These are phyloP conservation scores for Persicaria maculosa DNA, from an alignment of 148 eudicot species.

Conservation along the genomic window DNA sequence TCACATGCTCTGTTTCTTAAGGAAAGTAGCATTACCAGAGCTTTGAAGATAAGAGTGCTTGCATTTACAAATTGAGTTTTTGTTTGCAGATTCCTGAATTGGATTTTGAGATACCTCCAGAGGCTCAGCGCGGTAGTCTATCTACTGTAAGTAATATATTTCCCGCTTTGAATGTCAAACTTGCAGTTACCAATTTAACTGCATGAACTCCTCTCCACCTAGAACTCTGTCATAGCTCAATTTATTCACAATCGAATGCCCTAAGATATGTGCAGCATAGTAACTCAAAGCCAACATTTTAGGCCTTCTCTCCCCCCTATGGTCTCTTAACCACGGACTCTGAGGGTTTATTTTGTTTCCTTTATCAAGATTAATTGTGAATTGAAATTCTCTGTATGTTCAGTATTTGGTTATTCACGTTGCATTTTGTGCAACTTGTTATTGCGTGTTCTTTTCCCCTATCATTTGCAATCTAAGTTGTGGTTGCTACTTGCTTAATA, in stretches of 20 bases:
- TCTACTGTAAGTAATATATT: constrained; percentile 54
- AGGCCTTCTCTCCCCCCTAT: neutral
- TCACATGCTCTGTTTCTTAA: neutral
- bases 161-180: neutral
- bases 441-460: neutral
- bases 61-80: constrained; percentile 5
- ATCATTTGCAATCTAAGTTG: neutral
- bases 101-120: constrained; percentile 96
- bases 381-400: neutral
- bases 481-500: neutral
- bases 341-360: neutral
- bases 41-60: neutral
- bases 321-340: neutral
- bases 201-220: neutral
- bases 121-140: constrained; percentile 91
- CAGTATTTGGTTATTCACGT: neutral
- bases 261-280: neutral
- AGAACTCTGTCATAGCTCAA: neutral
- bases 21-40: neutral
- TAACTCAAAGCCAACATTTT: neutral
- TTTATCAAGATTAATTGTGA: neutral
- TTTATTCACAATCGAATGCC: neutral
- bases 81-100: constrained; percentile 77
- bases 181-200: neutral
- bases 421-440: neutral